A percentile compares a stretch with the other conserved stretches of the same genome.
phyloP scores from a whole-genome alignment of 2,329 filamentous ascomycete species.

The Akanthomyces dipterigenus region DNA sequence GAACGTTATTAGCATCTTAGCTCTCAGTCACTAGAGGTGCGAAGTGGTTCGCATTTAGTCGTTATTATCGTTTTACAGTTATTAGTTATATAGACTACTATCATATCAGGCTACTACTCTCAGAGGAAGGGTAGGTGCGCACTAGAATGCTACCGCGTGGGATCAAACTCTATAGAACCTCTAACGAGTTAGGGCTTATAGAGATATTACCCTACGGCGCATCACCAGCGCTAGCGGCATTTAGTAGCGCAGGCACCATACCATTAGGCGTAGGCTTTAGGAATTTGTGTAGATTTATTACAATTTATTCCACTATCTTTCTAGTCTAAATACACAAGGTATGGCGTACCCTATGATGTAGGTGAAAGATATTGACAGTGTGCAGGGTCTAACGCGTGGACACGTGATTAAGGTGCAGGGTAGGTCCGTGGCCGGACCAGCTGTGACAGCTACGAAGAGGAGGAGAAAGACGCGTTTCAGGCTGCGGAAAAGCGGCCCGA shows the following conservation, averaged over 20 bases:
- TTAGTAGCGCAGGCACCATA: neutral
- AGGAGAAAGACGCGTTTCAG: no score
- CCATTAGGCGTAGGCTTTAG: neutral
- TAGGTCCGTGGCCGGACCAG: no score
- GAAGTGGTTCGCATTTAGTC: neutral
- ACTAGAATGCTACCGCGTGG: neutral
- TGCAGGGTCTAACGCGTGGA: no score
- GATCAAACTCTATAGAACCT: neutral
- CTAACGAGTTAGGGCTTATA: neutral
- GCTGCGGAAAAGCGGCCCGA: no score
- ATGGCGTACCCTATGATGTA: neutral
- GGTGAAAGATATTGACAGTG: no score
- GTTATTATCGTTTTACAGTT: neutral
- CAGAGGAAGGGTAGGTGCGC: neutral
- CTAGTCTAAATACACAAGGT: neutral
- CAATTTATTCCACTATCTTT: conserved; percentile 1
- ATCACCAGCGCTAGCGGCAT: neutral
- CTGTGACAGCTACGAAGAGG: no score
- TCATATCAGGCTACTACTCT: neutral
- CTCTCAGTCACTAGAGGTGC: neutral
- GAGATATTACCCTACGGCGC: neutral
- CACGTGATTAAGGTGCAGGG: no score
- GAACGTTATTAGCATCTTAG: neutral
- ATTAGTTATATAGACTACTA: neutral
- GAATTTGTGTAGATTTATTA: neutral